A percentile compares a stretch with the other conserved stretches of the same genome.
These are phyloP conservation scores for Hypomontagnella submonticulosa DNA, from an alignment of 495 filamentous ascomycete species.

Conservation along the genomic window DNA sequence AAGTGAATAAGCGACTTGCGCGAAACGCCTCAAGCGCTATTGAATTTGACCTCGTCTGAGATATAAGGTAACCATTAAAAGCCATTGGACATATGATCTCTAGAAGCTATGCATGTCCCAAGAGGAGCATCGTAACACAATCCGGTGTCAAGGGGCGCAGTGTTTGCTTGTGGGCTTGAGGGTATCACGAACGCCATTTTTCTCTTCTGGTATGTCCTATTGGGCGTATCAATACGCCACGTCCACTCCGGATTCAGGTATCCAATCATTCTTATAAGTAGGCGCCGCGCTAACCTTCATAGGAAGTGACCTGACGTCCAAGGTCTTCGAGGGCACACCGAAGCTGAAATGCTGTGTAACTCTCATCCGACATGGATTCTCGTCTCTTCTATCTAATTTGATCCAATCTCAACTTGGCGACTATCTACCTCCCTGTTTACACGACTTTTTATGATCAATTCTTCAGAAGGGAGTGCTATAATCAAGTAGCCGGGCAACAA, in stretches of 20 bases:
- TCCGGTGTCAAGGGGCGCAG: neutral
- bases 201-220: neutral
- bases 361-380: neutral
- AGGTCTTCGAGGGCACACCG: neutral
- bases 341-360: slow-evolving; percentile 13
- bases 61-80: neutral
- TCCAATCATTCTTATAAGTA: neutral
- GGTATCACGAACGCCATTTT: slow-evolving; percentile 13
- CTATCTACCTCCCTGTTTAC: too few relatives aligned
- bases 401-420: too few relatives aligned
- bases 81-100: slow-evolving; percentile 4
- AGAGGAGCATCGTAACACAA: neutral
- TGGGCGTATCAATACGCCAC: neutral
- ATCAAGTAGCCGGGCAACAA: neutral
- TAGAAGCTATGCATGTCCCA: neutral
- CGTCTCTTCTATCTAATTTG: neutral
- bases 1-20: slow-evolving; percentile 1
- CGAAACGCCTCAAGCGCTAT: slow-evolving; percentile 1
- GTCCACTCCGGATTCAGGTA: neutral
- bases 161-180: neutral
- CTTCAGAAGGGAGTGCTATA: neutral
- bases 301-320: neutral
- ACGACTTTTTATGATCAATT: too few relatives aligned
- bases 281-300: neutral
- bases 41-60: neutral